A percentile compares a stretch with the other conserved stretches of the same genome.
phyloP scores from a whole-genome alignment of 169 alveolate genomes.

The Cyclospora cayetanensis region DNA sequence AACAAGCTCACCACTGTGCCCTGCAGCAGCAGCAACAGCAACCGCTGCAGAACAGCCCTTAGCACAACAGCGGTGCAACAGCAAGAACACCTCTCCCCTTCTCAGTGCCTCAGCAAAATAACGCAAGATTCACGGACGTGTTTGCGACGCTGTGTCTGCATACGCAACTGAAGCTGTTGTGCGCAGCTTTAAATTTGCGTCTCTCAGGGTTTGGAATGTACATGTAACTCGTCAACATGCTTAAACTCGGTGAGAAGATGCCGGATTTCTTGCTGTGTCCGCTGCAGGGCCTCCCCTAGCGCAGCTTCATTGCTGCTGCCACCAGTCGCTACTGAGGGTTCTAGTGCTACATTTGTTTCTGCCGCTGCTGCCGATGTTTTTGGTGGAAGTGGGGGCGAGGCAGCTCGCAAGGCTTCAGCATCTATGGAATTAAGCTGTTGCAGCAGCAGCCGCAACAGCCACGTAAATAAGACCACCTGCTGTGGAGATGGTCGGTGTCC shows the following conservation, averaged over 20 bases:
- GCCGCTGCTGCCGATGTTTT: too few species aligned
- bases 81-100: neutral
- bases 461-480: neutral
- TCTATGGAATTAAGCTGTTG: neutral
- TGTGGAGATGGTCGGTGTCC: slow-evolving; percentile 21
- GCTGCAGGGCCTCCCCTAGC: neutral
- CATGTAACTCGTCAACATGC: slow-evolving; percentile 7
- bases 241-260: neutral
- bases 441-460: slow-evolving; percentile 38
- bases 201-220: neutral
- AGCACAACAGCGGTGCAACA: slow-evolving; percentile 5
- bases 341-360: neutral
- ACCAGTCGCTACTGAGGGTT: neutral
- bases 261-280: slow-evolving; percentile 1
- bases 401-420: slow-evolving; percentile 4
- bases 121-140: neutral
- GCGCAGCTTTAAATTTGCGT: neutral
- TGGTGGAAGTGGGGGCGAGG: neutral
- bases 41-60: too few species aligned
- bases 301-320: neutral
- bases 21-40: slow-evolving; percentile 12
- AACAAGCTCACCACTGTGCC: neutral
- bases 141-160: neutral
- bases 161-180: neutral
- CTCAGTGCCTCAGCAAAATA: neutral